Base-by-base conservation (phyloP, 1,139 yeast genomes). In the Yamadazyma aaseri region DNA sequence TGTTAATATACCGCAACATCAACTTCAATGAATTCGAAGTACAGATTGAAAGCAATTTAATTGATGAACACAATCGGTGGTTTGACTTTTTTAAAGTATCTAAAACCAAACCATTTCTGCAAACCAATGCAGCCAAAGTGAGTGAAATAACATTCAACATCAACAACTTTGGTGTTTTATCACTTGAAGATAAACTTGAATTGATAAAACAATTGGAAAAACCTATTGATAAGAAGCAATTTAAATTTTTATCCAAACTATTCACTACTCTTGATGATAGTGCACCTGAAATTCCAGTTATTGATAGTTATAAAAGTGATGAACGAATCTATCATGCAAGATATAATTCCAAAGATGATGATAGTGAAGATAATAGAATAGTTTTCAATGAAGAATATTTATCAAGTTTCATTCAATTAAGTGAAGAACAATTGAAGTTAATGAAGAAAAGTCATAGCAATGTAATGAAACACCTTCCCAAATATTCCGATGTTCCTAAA, bases 381-480 rank as follows among this genome's bases (percentile, higher is more conserved):
- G 46, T 60, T 2, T 63, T 62, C 42, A 55, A 56, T 15, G 77
- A 81, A 43, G 64, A 68, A 14, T 79, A 71, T 47, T 58, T 83
- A 23, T 61, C 68, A 4, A 58, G 68, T 17, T 80, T 79, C 45
- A 60, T 84, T 24, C 74, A 76, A 41, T 56, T 86, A 20, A 64
- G 72, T 6, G 55, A 56, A 1, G 61, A 59, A 0, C 80, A 81
- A 45, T 38, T 45, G 23, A 23, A 26, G 7, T 20, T 29, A 3
- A 60, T 86, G 63, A 63, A 61, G 26, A 49, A 52, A 12, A 69
- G 81, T 10, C 96, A 86, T 56, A 46, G 52, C 8, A 53, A 57
- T 26, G 81, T 78, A 24, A 75, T 81, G 20, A 62, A 64, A 2
- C 58, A 63, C 17, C 54, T 83, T 17, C 82, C 84, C 2, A 35